Percentiles rank a stretch among this genome's conserved stretches.
Conservation (phyloP, 371 early-diverging fungal genomes). For the Basidiobolus meristosporus region DNA sequence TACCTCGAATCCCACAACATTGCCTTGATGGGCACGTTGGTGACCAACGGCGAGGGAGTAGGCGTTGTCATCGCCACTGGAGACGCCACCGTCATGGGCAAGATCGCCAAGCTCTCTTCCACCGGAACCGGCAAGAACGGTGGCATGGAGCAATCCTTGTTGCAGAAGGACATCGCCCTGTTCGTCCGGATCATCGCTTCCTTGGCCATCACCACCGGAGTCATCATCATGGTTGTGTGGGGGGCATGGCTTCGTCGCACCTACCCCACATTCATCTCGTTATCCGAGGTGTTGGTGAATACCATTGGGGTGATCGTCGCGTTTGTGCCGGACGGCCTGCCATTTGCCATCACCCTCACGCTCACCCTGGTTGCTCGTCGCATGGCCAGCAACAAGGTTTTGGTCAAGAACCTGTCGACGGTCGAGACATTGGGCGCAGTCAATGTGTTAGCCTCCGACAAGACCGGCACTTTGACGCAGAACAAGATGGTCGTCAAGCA, state of each 20-base stretch:
- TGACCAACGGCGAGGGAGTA: constrained; percentile 30
- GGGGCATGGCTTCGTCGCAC: constrained; percentile 17
- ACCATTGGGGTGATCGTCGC: constrained; percentile 61
- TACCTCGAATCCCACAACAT: constrained; percentile 16
- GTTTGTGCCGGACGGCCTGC: constrained; percentile 87
- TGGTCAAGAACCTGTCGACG: constrained; percentile 34
- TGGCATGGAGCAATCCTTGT: constrained; percentile 37
- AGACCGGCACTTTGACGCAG: constrained; percentile 50
- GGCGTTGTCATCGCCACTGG: constrained; percentile 54
- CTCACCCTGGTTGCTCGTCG: constrained; percentile 8
- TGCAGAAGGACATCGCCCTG: constrained; percentile 21
- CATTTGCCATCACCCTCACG: constrained; percentile 31
- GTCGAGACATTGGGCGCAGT: constrained; percentile 52
- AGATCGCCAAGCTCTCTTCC: constrained; percentile 69
- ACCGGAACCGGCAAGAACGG: constrained; percentile 51
- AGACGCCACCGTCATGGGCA: constrained; percentile 76
- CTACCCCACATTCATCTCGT: constrained; percentile 26
- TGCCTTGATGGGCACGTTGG: constrained; percentile 42
- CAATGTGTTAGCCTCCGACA: constrained; percentile 28
- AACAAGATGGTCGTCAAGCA: constrained; percentile 35
- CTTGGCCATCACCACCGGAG: constrained; percentile 10
- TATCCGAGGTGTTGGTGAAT: constrained; percentile 36
- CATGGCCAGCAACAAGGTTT: constrained; percentile 24
- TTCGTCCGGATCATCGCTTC: background rate
- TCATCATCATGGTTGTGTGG: constrained; percentile 36